Evolutionary conservation across 1,139 yeast species (phyloP), one percentile per base, ranked within the genome.

Genomic region (Kurtzmaniella quercitrusa): DNA sequence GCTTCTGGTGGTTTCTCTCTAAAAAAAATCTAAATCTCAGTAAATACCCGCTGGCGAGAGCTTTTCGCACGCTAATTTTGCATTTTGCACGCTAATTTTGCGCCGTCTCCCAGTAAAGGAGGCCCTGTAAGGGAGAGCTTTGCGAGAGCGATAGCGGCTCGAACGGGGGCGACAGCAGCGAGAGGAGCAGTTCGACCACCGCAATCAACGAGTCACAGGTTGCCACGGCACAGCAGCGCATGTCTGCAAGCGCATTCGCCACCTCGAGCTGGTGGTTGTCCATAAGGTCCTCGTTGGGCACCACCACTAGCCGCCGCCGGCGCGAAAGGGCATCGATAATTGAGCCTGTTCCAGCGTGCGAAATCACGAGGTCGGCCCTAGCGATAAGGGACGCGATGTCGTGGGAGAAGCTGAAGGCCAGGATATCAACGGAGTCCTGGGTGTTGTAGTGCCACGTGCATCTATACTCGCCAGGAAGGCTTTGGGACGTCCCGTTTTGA

Each of bases 311-410:
- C 16, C 75, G 79, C 55, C 78, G 81, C 2, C 65, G 48, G 27
- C 69, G 60, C 18, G 91, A 69, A 34, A 89, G 63, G 0, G 87
- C 75, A 55, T 93, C 98, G 17, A 93, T 62, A 9, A 93, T 86
- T 0, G 96, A 86, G 1, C 98, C 98, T 0, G 98, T 88, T 2
- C 94, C 98, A 0, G 96, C 97, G 60, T 93, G 98, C 1, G 96
- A 82, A 11, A 93, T 73, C 7, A 91, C 85, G 38, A 87, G 54
- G 44, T 81, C 81, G 1, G 77, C 65, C 3, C 56, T 39, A 0
- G 52, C 34, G 1, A 83, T 74, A 58, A 48, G 77, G 47, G 8
- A 51, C 41, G 40, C 60, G 56, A 54, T 84, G 58, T 51, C 67
- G 1, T 62, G 51, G 4, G 78, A 67, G 56, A 80, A 81, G 1